These are phyloP conservation scores for Suhomyces kunorum DNA, from an alignment of 1,139 yeast genomes.

Conservation along the genomic window DNA sequence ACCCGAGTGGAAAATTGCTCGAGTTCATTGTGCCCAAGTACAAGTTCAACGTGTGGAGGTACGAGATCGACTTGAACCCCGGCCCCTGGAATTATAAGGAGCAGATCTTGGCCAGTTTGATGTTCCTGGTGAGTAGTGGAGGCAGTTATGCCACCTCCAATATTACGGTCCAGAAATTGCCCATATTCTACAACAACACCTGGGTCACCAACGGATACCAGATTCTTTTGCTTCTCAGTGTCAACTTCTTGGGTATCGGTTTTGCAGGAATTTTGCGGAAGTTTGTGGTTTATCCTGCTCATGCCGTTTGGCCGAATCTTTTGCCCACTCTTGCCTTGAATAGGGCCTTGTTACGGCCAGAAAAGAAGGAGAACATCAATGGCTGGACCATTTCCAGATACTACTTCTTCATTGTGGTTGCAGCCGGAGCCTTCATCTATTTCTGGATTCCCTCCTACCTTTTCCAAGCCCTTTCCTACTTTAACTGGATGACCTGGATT, in stretches of 20 bases:
- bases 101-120: conserved; percentile 24
- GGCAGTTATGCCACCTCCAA: conserved; percentile 17
- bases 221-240: conserved; percentile 17
- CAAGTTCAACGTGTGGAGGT: conserved; percentile 19
- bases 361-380: conserved; percentile 18
- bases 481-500: conserved; percentile 26
- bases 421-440: conserved; percentile 18
- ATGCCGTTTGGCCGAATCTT: conserved; percentile 21
- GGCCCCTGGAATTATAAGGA: conserved; percentile 28
- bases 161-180: conserved; percentile 21
- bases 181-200: conserved; percentile 15
- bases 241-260: conserved; percentile 25
- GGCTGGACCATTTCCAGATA: conserved; percentile 24
- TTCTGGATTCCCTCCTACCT: conserved; percentile 23
- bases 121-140: conserved; percentile 19
- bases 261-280: conserved; percentile 24
- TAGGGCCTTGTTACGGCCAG: conserved; percentile 20
- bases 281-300: conserved; percentile 20
- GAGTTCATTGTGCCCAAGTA: conserved; percentile 26
- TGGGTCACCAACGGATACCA: conserved; percentile 23
- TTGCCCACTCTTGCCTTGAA: conserved; percentile 23
- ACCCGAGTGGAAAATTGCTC: conserved; percentile 51
- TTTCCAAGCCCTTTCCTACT: conserved; percentile 17
- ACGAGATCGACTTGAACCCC: conserved; percentile 23
- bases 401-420: conserved; percentile 15